phyloP scores from a whole-genome alignment of 1,284 basidiomycete species.

The Ceratobasidium theobromae region DNA sequence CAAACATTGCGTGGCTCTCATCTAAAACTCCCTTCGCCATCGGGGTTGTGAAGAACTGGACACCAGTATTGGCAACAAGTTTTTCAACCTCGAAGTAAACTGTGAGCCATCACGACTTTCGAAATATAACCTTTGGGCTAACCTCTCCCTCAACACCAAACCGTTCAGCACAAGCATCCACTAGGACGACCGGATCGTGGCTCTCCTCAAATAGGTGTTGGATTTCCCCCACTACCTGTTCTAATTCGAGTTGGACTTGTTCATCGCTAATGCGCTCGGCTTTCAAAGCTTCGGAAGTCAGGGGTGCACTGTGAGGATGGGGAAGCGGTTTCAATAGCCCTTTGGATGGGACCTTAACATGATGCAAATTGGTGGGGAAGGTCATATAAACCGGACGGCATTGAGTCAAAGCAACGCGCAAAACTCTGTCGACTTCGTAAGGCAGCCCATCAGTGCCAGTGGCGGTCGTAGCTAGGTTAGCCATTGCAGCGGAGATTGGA shows the following conservation, averaged over 20 bases:
- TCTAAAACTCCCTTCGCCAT: constrained; percentile 88
- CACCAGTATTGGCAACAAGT: constrained; percentile 68
- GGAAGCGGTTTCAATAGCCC: constrained; percentile 66
- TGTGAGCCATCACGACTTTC: background rate
- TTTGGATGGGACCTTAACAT: constrained; percentile 64
- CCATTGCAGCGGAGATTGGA: constrained; percentile 20
- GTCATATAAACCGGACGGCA: constrained; percentile 87
- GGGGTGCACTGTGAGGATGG: constrained; percentile 44
- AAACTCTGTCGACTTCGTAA: background rate
- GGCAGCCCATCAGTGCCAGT: constrained; percentile 18
- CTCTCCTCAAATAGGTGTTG: constrained; percentile 62
- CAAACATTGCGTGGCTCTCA: constrained; percentile 82
- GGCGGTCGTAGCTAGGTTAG: constrained; percentile 2
- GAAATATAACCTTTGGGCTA: background rate
- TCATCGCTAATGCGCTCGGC: constrained; percentile 34
- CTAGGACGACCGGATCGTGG: constrained; percentile 73
- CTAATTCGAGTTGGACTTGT: constrained; percentile 49
- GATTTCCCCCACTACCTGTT: constrained; percentile 75
- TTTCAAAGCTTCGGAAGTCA: background rate
- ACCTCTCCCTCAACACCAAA: constrained; percentile 69
- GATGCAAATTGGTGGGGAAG: constrained; percentile 83
- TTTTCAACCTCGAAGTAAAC: constrained; percentile 51
- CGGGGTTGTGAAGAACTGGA: constrained; percentile 77
- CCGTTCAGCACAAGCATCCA: constrained; percentile 85
- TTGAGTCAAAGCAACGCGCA: constrained; percentile 43